A percentile compares a stretch with the other conserved stretches of the same genome.
phyloP scores from a whole-genome alignment of 139 green algal species.

The Micractinium conductrix region DNA sequence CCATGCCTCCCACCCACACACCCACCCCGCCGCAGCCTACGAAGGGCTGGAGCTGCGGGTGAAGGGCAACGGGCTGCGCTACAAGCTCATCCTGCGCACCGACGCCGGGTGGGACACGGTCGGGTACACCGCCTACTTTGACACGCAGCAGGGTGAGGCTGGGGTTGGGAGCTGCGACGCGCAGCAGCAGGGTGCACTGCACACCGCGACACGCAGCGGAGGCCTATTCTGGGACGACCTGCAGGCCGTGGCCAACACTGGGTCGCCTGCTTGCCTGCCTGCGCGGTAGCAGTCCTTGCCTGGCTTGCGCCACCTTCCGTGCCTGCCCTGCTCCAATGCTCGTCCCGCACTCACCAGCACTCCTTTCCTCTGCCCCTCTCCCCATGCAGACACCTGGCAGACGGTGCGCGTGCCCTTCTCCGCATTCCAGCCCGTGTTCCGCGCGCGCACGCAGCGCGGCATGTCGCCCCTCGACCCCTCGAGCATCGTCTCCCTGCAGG shows the following conservation, averaged over 20 bases:
- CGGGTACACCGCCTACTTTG: slow-evolving; percentile 81
- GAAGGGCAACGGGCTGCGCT: slow-evolving; percentile 78
- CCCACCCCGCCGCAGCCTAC: slow-evolving; percentile 44
- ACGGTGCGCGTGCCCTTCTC: slow-evolving; percentile 84
- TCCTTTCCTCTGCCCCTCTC: background rate
- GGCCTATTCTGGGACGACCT: too few species aligned
- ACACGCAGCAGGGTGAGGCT: slow-evolving; percentile 59
- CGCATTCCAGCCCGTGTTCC: slow-evolving; percentile 85
- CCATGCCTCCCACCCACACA: background rate
- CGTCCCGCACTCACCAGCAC: too few species aligned
- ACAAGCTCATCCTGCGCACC: slow-evolving; percentile 90
- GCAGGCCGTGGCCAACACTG: too few species aligned
- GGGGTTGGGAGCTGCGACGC: too few species aligned
- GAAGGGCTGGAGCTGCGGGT: slow-evolving; percentile 80
- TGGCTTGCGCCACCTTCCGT: too few species aligned
- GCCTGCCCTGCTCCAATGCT: too few species aligned
- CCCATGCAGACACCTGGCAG: slow-evolving; percentile 65
- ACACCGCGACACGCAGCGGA: too few species aligned
- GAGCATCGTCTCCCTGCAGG: slow-evolving; percentile 62
- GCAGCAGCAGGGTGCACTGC: too few species aligned
- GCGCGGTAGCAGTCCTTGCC: too few species aligned
- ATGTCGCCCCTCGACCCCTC: slow-evolving; percentile 61
- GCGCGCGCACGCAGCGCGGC: slow-evolving; percentile 66
- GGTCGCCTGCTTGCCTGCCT: too few species aligned
- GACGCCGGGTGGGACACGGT: slow-evolving; percentile 87